Evolutionary conservation across 208 protist genomes (phyloP).

Genomic region (Leptomonas seymouri): DNA sequence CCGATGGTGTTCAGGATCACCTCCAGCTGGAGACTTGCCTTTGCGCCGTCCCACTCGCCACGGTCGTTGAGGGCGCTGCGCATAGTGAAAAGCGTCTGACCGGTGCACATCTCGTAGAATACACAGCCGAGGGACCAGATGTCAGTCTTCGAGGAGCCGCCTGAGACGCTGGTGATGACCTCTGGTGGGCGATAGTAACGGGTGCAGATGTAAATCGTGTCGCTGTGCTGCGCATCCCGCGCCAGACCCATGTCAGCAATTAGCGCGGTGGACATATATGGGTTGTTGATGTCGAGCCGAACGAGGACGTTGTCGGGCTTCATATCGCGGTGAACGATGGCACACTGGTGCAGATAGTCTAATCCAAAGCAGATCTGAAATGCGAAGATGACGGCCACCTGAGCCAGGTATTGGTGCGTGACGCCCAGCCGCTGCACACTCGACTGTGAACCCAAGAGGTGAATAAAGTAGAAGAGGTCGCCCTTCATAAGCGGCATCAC

Average conservation of each 20-base stretch:
- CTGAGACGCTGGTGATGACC: slow-evolving; percentile 84
- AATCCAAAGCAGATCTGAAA: slow-evolving; percentile 91
- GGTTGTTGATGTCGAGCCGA: slow-evolving; percentile 52
- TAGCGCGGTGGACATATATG: slow-evolving; percentile 67
- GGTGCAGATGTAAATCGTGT: slow-evolving; percentile 95
- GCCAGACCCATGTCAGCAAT: slow-evolving; percentile 93
- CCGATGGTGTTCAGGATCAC: slow-evolving; percentile 83
- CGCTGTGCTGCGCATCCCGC: slow-evolving; percentile 69
- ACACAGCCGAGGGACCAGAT: slow-evolving; percentile 96
- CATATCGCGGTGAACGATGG: slow-evolving; percentile 95
- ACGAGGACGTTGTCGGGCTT: slow-evolving; percentile 98
- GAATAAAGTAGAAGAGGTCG: slow-evolving; percentile 81
- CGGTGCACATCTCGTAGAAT: slow-evolving; percentile 93
- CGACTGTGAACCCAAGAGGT: slow-evolving; percentile 33
- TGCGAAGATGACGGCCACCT: slow-evolving; percentile 75
- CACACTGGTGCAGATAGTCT: slow-evolving; percentile 88
- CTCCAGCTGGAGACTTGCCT: slow-evolving; percentile 83
- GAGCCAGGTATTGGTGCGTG: slow-evolving; percentile 52
- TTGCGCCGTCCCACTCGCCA: slow-evolving; percentile 78
- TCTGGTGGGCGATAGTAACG: slow-evolving; percentile 97
- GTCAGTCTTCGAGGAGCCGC: slow-evolving; percentile 83
- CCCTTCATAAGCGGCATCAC: slow-evolving; percentile 91
- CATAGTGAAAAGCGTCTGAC: slow-evolving; percentile 93
- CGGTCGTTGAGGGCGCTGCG: slow-evolving; percentile 67
- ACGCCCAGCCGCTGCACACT: slow-evolving; percentile 26